Evolutionary conservation across 2,329 filamentous ascomycete genomes (phyloP), one percentile per base, ranked within the genome.

Genomic region (Fusarium verrucosum): DNA sequence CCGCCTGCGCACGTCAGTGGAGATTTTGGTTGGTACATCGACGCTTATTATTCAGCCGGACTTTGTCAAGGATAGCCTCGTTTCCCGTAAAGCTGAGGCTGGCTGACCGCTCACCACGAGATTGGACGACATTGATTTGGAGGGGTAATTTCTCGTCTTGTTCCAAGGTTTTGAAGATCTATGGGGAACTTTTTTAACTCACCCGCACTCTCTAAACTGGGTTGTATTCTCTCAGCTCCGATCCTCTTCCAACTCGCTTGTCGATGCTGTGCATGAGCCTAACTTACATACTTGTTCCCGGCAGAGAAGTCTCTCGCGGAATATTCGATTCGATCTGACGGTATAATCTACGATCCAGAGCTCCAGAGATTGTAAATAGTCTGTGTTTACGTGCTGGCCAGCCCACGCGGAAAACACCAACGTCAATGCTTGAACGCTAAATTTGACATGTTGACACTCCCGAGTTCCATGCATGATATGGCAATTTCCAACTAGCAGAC

Each of bases 51-150:
- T 41, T 58, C 42, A 62, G 46, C 52, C 42, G 50, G 53, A 37
- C 68, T 44, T 32, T 54, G 61, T 58, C 64, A 69, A 60, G 70
- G 70, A 72, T 72, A 70, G 65, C 70, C 70, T 72, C 68, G 68
- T 67, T 63, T 62, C 56, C 38, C 23, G 38, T 40, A 40, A 58
- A 68, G 54, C 60, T 60, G 69, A 72, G 70, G 70, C 70, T 72
- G 70, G 66, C 69, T 72, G 70, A 72, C 70, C 70, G 70, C 70
- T 64, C 47, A 55, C 49, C 38, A 53, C 42, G 36, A 62, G 54
- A 68, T 59, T 61, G 61, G 67, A 71, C 67, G 58, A 56, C 58
- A 47, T 58, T 52, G 58, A 20, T 43, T 60, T 56, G 41, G 53
- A 60, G 63, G 63, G 53, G 62, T 35, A 56, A 42, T 22, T 41